Base-by-base conservation (phyloP, 2,329 filamentous ascomycete species). In the Pseudocercospora cruenta region DNA sequence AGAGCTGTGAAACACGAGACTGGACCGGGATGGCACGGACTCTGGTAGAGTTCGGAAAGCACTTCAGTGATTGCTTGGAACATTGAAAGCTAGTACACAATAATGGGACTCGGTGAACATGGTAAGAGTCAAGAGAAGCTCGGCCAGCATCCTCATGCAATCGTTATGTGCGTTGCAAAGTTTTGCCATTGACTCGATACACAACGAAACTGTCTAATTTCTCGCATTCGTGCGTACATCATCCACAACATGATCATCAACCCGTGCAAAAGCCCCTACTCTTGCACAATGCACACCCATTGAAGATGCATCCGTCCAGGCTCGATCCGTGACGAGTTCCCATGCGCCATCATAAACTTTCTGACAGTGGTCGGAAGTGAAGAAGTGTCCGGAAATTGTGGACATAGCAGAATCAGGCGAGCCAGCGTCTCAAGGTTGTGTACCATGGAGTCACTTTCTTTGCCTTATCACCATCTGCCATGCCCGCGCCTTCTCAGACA, bases 401-500 rank as follows among this genome's bases (percentile, higher is more conserved):
- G 60, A 58, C 33, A 26, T 16, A 26, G 58, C 24, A 63, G 26
- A 55, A 26, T 64, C 62, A 68, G 47, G 60, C 58, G 39, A 71
- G 65, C 70, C 70, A 70, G 22, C 66, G 67, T 62, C 61, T 64
- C 59, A 68, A 68, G 43, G 65, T 71, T 49, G 58, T 43, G 31
- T 67, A 71, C 69, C 70, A 70, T 24, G 69, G 67, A 55, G 69
- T 66, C 26, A 22, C 51, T 19, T 36, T 54, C 36, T 43, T 43
- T 24, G 19, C 51, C 54, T 19, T 39, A 45, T 62, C 60, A 64
- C 43, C 53, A 58, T 65, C 68, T 67, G 67, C 67, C 53, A 60
- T 62, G 60, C 67, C 68, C 67, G 57, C 68, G 68, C 47, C 21
- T 67, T 69, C 68, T 66, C 68, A 71, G 67, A 64, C 66, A n/a